Conservation (phyloP, 495 filamentous ascomycete species). For the Hypomontagnella monticulosa region DNA sequence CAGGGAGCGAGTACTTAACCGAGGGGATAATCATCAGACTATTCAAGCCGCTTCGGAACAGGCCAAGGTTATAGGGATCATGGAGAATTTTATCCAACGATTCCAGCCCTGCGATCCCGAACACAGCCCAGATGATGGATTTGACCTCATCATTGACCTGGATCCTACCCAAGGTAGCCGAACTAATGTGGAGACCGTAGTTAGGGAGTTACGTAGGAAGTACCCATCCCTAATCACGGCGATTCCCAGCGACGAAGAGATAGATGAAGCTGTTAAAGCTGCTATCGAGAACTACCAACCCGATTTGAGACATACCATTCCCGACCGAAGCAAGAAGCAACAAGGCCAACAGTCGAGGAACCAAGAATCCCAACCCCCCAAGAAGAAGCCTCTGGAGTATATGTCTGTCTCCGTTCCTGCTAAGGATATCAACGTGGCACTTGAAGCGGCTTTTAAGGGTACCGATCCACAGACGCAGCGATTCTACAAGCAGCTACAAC, state of each 20-base stretch:
- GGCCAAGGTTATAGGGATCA: constrained; percentile 82
- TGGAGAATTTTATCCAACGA: constrained; percentile 90
- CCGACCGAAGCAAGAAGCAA: constrained; percentile 55
- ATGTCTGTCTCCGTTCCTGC: constrained; percentile 75
- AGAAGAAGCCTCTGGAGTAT: constrained; percentile 76
- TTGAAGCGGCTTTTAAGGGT: constrained; percentile 73
- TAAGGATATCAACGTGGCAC: constrained; percentile 63
- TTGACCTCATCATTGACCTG: constrained; percentile 86
- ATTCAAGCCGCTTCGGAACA: constrained; percentile 80
- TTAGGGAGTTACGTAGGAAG: constrained; percentile 70
- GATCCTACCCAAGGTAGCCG: constrained; percentile 80
- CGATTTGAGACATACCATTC: constrained; percentile 75
- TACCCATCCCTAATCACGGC: constrained; percentile 79
- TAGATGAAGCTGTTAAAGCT: constrained; percentile 80
- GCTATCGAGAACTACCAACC: constrained; percentile 84
- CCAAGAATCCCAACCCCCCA: constrained; percentile 45
- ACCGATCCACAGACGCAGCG: constrained; percentile 59
- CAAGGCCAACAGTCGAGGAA: constrained; percentile 50
- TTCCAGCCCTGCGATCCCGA: constrained; percentile 79
- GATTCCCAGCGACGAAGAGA: constrained; percentile 76
- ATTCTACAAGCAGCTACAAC: constrained; percentile 80
- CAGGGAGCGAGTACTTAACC: constrained; percentile 77
- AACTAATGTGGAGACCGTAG: constrained; percentile 83
- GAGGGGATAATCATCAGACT: constrained; percentile 97
- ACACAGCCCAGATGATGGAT: constrained; percentile 73